phyloP scores from a whole-genome alignment of 2,329 filamentous ascomycete species.

The Cordyceps tenuipes region DNA sequence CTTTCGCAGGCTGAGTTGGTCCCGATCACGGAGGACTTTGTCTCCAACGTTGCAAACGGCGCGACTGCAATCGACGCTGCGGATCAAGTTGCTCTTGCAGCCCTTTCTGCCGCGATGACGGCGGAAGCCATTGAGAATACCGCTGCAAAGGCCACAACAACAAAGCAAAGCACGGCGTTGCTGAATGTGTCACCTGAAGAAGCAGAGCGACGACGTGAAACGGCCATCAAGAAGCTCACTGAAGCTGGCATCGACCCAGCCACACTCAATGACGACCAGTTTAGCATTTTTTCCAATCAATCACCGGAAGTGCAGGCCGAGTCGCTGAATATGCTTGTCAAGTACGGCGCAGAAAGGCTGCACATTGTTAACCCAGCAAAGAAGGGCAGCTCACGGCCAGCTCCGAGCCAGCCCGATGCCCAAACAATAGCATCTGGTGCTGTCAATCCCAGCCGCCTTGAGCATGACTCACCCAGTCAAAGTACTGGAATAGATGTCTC shows the following conservation, averaged over 20 bases:
- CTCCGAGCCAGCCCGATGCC: neutral
- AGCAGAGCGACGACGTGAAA: conserved; percentile 39
- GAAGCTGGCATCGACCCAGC: conserved; percentile 42
- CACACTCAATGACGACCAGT: conserved; percentile 46
- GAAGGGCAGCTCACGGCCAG: conserved; percentile 17
- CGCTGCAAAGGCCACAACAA: neutral
- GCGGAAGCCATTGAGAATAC: neutral
- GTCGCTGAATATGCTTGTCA: conserved; percentile 47
- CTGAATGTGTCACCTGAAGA: conserved; percentile 36
- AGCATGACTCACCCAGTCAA: neutral
- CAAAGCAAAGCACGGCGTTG: conserved; percentile 8
- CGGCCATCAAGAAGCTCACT: conserved; percentile 38
- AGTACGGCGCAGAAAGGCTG: conserved; percentile 49
- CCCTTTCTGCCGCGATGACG: neutral
- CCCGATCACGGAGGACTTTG: neutral
- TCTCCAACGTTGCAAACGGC: neutral
- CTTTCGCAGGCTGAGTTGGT: conserved; percentile 8
- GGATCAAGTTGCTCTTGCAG: conserved; percentile 9
- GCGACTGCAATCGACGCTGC: neutral
- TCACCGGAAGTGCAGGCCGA: conserved; percentile 45
- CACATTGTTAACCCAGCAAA: conserved; percentile 47
- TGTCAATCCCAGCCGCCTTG: neutral
- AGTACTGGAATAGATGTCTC: neutral
- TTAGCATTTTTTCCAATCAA: conserved; percentile 53
- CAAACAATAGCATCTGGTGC: neutral